Percentiles rank a stretch among this genome's conserved stretches.
phyloP scores from a whole-genome alignment of 2,329 filamentous ascomycete genomes.

The Aspergillus pseudoterreus region DNA sequence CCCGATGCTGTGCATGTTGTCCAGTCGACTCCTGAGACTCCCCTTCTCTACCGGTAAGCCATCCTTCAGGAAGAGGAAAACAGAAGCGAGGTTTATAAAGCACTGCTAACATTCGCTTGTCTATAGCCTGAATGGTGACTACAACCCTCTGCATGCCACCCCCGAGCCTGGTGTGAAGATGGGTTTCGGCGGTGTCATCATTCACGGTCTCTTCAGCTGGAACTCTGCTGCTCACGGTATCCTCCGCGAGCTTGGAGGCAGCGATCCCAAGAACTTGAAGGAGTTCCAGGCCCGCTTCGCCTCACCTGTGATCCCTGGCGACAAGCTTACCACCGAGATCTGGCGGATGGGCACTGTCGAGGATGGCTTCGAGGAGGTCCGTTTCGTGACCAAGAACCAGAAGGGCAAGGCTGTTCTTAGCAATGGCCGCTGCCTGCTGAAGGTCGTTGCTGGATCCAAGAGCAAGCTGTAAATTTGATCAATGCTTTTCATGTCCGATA shows the following conservation, averaged over 20 bases:
- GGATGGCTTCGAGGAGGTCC: slow-evolving; percentile 73
- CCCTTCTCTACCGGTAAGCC: slow-evolving; percentile 65
- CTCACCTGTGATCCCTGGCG: slow-evolving; percentile 75
- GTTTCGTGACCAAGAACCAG: slow-evolving; percentile 74
- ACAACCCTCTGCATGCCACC: slow-evolving; percentile 87
- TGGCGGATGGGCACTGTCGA: slow-evolving; percentile 67
- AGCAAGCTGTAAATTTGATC: slow-evolving; percentile 58
- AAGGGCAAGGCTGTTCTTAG: slow-evolving; percentile 81
- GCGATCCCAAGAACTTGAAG: slow-evolving; percentile 75
- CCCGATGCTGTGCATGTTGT: slow-evolving; percentile 69
- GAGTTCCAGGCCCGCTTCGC: slow-evolving; percentile 89
- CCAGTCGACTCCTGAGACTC: slow-evolving; percentile 68
- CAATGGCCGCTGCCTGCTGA: slow-evolving; percentile 80
- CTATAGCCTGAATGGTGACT: slow-evolving; percentile 78
- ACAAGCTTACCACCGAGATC: slow-evolving; percentile 75
- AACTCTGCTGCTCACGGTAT: slow-evolving; percentile 74
- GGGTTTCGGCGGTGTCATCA: slow-evolving; percentile 85
- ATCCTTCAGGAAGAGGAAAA: no score
- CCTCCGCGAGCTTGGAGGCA: slow-evolving; percentile 68
- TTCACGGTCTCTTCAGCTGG: slow-evolving; percentile 86
- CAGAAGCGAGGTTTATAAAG: not conserved
- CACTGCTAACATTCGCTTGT: slow-evolving; percentile 13
- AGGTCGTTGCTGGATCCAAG: slow-evolving; percentile 53
- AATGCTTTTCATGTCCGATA: no score
- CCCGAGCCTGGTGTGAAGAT: slow-evolving; percentile 82